These are phyloP conservation scores for Nemania bipapillata DNA, from an alignment of 2,329 filamentous ascomycete species.

Conservation along the genomic window DNA sequence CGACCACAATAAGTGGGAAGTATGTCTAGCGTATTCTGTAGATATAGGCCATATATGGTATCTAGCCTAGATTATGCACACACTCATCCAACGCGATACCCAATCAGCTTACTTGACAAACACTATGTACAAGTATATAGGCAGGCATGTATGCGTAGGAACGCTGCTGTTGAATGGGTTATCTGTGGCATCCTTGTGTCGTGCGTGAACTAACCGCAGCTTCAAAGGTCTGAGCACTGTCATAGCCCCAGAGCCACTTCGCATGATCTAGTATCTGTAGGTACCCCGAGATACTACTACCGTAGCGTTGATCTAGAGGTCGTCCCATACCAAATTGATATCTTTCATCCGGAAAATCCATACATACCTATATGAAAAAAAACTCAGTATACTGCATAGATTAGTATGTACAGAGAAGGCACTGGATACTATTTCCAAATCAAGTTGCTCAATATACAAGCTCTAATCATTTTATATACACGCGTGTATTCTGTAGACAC, in stretches of 20 bases:
- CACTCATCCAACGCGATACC: too few species aligned
- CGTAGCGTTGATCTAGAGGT: too few species aligned
- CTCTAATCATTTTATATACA: background rate
- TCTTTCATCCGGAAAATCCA: background rate
- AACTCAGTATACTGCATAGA: background rate
- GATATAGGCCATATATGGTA: too few species aligned
- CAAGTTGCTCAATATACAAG: constrained; percentile 1
- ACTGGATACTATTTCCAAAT: background rate
- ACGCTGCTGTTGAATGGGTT: background rate
- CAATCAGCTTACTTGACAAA: too few species aligned
- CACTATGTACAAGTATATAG: too few species aligned
- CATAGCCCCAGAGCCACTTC: background rate
- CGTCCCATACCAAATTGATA: background rate
- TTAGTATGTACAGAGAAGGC: background rate
- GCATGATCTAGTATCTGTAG: too few species aligned
- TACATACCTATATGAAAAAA: background rate
- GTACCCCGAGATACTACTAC: too few species aligned
- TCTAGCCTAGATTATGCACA: too few species aligned
- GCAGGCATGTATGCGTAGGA: too few species aligned
- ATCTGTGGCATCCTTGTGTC: background rate
- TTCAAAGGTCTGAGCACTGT: background rate
- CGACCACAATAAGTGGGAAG: background rate
- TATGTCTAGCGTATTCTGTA: too few species aligned
- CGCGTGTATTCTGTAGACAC: too few species aligned
- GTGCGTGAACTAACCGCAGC: background rate